Conservation (phyloP, 352 stramenopile species). For the Globisporangium polare region DNA sequence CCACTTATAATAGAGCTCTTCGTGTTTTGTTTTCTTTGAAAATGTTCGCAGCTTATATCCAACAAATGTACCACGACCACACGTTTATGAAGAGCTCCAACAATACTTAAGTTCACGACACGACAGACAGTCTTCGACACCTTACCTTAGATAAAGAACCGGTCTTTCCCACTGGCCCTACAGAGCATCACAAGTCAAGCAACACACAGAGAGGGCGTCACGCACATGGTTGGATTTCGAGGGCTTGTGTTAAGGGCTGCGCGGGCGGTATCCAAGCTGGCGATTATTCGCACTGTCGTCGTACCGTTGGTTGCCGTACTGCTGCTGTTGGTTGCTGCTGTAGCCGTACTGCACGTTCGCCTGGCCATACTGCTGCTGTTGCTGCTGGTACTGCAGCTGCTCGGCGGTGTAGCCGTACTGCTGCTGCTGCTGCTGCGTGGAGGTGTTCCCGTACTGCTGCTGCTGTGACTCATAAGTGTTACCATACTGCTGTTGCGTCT, state of each 20-base stretch:
- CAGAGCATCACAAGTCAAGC: not conserved
- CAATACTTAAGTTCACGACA: not conserved
- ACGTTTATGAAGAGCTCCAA: not conserved
- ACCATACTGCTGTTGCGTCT: slow-evolving; percentile 24
- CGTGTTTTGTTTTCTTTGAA: not conserved
- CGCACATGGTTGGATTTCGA: not conserved
- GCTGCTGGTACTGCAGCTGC: slow-evolving; percentile 11
- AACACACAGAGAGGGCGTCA: not conserved
- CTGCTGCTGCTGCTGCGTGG: slow-evolving; percentile 4
- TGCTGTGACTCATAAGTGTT: slow-evolving; percentile 17
- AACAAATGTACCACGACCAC: not conserved
- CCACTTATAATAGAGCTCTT: slow-evolving; percentile 4
- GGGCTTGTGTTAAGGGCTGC: not conserved
- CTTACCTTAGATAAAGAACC: slow-evolving; percentile 3
- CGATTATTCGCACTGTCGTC: not conserved
- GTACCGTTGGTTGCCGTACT: slow-evolving; percentile 13
- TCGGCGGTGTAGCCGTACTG: slow-evolving; percentile 2
- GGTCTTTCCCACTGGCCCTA: slow-evolving; percentile 5
- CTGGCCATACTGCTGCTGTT: slow-evolving; percentile 5
- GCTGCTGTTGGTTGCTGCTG: slow-evolving; percentile 1
- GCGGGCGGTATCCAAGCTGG: not conserved
- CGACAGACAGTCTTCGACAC: not conserved
- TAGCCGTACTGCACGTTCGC: slow-evolving; percentile 4
- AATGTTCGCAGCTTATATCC: not conserved
- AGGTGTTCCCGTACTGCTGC: slow-evolving; percentile 9